Conservation (phyloP, 169 alveolate species). For the Cryptosporidium parvum region DNA sequence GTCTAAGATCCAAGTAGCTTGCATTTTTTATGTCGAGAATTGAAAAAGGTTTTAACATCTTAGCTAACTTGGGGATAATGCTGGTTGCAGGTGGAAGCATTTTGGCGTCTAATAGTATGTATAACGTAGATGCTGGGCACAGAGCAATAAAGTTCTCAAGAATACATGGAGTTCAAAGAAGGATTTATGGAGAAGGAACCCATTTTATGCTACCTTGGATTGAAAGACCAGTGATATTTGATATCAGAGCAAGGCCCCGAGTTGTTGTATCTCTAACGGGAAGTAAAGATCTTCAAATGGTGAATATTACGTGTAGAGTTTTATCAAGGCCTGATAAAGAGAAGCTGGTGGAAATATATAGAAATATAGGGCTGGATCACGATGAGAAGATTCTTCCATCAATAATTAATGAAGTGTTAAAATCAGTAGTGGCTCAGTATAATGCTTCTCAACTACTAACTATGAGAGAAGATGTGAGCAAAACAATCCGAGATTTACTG, state of each 20-base stretch:
- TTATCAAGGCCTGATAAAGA: slow-evolving; percentile 91
- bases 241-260: slow-evolving; percentile 93
- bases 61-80: slow-evolving; percentile 18
- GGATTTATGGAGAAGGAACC: slow-evolving; percentile 95
- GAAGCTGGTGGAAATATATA: slow-evolving; percentile 87
- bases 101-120: slow-evolving; percentile 76
- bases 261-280: slow-evolving; percentile 94
- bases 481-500: slow-evolving; percentile 89
- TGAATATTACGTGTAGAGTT: slow-evolving; percentile 94
- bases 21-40: neutral
- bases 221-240: slow-evolving; percentile 95
- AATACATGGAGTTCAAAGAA: slow-evolving; percentile 79
- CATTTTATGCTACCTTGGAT: slow-evolving; percentile 95
- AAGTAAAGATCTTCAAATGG: slow-evolving; percentile 94
- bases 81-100: slow-evolving; percentile 11
- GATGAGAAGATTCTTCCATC: slow-evolving; percentile 97
- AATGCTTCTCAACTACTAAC: slow-evolving; percentile 96
- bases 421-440: slow-evolving; percentile 96
- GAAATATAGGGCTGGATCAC: slow-evolving; percentile 89
- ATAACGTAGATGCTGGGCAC: slow-evolving; percentile 94
- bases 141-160: slow-evolving; percentile 93
- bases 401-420: slow-evolving; percentile 95
- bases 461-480: slow-evolving; percentile 93
- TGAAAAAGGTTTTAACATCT: neutral
- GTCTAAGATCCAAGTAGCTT: neutral